Evolutionary conservation across 805 yeast genomes (phyloP).

Genomic region (Pichia kluyveri): DNA sequence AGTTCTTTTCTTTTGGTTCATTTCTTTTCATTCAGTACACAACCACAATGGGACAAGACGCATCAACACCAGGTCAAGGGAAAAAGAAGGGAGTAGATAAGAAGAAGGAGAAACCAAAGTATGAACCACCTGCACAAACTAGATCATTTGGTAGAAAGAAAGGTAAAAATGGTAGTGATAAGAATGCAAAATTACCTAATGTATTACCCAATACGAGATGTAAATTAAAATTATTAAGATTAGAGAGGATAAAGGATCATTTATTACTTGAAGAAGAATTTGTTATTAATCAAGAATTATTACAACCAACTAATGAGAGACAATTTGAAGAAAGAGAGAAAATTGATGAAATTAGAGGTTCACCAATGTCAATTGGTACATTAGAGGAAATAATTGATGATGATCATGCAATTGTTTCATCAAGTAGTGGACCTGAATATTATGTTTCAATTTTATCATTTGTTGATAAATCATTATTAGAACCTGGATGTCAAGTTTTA

Average conservation of each 20-base stretch:
- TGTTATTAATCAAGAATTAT: constrained; percentile 86
- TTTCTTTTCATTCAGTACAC: no score
- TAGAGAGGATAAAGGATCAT: constrained; percentile 96
- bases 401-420: constrained; percentile 96
- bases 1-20: no score
- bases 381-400: constrained; percentile 96
- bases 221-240: constrained; percentile 77
- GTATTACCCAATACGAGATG: constrained; percentile 93
- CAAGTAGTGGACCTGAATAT: constrained; percentile 94
- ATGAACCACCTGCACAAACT: constrained; percentile 97
- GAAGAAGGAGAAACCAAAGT: constrained; percentile 86
- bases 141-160: constrained; percentile 80
- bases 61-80: constrained; percentile 26
- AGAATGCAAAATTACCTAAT: constrained; percentile 61
- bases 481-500: constrained; percentile 94
- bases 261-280: constrained; percentile 90
- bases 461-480: constrained; percentile 91
- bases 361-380: constrained; percentile 94
- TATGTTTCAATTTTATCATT: constrained; percentile 92
- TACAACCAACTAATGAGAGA: constrained; percentile 94
- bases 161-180: constrained; percentile 78
- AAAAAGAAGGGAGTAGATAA: constrained; percentile 28
- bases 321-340: constrained; percentile 94
- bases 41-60: constrained; percentile 24
- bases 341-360: constrained; percentile 91